phyloP scores from a whole-genome alignment of 306 rosid genomes.

The Lithocarpus polystachyus region DNA sequence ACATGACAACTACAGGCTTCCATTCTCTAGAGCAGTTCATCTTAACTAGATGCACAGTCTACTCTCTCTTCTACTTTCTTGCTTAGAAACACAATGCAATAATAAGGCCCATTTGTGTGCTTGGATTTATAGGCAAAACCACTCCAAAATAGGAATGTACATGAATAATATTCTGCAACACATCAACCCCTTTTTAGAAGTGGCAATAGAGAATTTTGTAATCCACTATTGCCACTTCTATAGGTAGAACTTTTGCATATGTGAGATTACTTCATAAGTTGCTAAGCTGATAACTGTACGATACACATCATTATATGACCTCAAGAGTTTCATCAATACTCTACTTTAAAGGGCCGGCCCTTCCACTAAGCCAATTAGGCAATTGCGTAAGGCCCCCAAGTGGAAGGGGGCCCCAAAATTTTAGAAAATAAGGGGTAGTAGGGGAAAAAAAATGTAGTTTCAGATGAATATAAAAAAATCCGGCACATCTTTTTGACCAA shows the following conservation, averaged over 20 bases:
- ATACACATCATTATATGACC: conserved; percentile 5
- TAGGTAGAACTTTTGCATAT: conserved; percentile 15
- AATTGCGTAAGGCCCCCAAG: no score
- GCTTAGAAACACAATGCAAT: conserved; percentile 18
- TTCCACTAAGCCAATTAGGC: no score
- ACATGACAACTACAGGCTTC: conserved; percentile 56
- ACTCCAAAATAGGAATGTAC: conserved; percentile 17
- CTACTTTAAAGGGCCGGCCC: no score
- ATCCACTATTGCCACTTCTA: background rate
- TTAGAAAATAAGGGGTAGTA: no score
- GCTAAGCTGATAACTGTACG: conserved; percentile 16
- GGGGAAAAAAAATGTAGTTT: no score
- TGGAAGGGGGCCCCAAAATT: no score
- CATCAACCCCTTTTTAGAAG: conserved; percentile 21
- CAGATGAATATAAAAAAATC: no score
- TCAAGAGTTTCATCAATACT: conserved; percentile 11
- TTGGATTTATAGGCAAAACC: conserved; percentile 30
- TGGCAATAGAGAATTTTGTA: background rate
- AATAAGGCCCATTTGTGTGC: background rate
- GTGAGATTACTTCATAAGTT: conserved; percentile 11
- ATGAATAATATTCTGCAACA: conserved; percentile 29
- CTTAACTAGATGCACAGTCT: conserved; percentile 10
- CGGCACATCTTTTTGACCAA: no score
- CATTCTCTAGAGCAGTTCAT: conserved; percentile 36
- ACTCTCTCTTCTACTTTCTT: background rate